Conservation (phyloP, 2,329 filamentous ascomycete genomes). For the Aspergillus neoniger region DNA sequence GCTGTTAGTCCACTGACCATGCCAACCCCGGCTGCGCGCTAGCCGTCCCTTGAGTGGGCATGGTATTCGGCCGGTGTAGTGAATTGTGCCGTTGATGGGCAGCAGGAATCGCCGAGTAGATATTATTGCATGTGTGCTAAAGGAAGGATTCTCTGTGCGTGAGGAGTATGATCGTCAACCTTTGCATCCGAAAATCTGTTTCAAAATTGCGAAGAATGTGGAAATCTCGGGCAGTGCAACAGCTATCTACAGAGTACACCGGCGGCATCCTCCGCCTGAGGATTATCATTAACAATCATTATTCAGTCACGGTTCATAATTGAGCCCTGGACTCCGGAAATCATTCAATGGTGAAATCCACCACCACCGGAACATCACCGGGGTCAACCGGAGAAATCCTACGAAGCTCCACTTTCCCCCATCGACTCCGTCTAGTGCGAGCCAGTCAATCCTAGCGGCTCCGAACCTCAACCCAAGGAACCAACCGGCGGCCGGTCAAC, state of each 20-base stretch:
- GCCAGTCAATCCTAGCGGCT: background rate
- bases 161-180: too few species aligned
- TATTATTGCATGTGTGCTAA: too few species aligned
- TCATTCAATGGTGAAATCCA: background rate
- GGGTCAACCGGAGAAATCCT: slow-evolving; percentile 5
- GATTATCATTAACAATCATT: background rate
- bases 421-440: background rate
- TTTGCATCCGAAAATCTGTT: too few species aligned
- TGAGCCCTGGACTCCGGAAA: background rate
- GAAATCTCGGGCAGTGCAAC: too few species aligned
- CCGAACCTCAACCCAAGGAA: background rate
- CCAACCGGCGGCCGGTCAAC: background rate
- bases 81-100: background rate
- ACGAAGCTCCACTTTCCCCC: background rate
- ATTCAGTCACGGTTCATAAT: background rate
- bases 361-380: background rate
- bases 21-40: background rate
- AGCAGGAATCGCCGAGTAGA: too few species aligned
- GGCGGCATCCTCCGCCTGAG: background rate
- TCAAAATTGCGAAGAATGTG: too few species aligned
- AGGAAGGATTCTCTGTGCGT: too few species aligned
- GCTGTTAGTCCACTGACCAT: background rate
- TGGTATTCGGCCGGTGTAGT: background rate
- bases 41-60: background rate
- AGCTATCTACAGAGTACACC: background rate